A percentile compares a stretch with the other conserved stretches of the same genome.
phyloP scores from a whole-genome alignment of 1,139 yeast species.

The Suhomyces bokatorum region DNA sequence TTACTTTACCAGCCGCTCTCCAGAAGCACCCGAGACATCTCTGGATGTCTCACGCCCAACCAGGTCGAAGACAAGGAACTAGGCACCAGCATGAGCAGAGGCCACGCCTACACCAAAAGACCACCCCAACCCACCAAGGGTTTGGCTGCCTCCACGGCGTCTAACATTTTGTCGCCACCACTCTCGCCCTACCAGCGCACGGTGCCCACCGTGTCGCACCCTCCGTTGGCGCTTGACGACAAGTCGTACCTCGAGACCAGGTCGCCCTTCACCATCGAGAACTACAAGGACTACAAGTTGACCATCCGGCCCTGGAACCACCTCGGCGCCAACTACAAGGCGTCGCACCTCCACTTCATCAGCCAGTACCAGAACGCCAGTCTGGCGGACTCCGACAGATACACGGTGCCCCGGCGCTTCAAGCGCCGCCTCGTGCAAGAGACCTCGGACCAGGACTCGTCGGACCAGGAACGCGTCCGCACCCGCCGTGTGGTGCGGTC shows the following conservation, averaged over 20 bases:
- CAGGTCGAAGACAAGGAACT: constrained; percentile 16
- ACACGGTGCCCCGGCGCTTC: constrained; percentile 14
- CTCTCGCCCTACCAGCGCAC: constrained; percentile 57
- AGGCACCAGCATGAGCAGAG: constrained; percentile 13
- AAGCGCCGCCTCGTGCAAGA: constrained; percentile 17
- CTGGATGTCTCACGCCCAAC: constrained; percentile 44
- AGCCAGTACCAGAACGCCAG: constrained; percentile 43
- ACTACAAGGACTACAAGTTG: constrained; percentile 47
- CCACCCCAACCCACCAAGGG: constrained; percentile 2
- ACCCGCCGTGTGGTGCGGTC: constrained; percentile 54
- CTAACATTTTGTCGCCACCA: constrained; percentile 59
- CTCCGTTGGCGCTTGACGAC: constrained; percentile 15
- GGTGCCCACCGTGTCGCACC: constrained; percentile 16
- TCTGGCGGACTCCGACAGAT: constrained; percentile 13
- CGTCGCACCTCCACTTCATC: constrained; percentile 49
- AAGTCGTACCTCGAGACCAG: constrained; percentile 23
- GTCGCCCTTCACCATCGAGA: constrained; percentile 47
- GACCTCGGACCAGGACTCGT: constrained; percentile 34
- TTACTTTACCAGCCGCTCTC: constrained; percentile 37
- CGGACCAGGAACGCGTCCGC: constrained; percentile 49
- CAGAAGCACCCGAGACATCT: constrained; percentile 15
- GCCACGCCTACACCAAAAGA: constrained; percentile 9
- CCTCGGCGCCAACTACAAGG: constrained; percentile 45
- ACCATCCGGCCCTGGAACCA: constrained; percentile 54
- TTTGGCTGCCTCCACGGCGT: not conserved